These are phyloP conservation scores for Heterobasidion annosum DNA, from an alignment of 1,284 basidiomycete genomes.

Conservation along the genomic window DNA sequence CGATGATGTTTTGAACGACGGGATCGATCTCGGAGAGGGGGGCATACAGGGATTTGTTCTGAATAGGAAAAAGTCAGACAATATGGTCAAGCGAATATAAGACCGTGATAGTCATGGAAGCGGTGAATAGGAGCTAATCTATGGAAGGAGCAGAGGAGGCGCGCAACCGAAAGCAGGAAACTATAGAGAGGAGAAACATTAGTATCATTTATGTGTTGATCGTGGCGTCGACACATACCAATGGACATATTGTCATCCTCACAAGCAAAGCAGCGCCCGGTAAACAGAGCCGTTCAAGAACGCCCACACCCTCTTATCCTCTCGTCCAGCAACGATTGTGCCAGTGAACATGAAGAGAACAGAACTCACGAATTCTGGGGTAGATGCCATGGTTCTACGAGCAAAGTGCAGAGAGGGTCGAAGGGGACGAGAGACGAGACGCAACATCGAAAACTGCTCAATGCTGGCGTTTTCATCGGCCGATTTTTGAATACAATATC, in stretches of 20 bases:
- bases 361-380: constrained; percentile 50
- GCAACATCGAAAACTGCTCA: constrained; percentile 17
- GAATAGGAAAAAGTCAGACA: neutral
- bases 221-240: no score
- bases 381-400: constrained; percentile 52
- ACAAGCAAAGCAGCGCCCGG: no score
- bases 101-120: no score
- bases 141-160: no score
- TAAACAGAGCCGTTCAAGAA: no score
- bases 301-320: no score
- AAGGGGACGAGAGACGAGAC: constrained; percentile 19
- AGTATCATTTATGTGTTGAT: no score
- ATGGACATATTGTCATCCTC: no score
- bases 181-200: no score
- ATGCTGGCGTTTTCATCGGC: neutral
- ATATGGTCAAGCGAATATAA: neutral
- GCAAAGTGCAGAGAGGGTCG: constrained; percentile 15
- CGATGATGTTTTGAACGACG: constrained; percentile 93
- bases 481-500: neutral
- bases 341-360: neutral
- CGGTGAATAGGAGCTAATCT: no score
- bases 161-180: no score
- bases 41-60: constrained; percentile 92
- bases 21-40: constrained; percentile 88
- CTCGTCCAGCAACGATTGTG: no score